Conservation (phyloP, 805 yeast genomes). For the Zygosaccharomyces bailii region DNA sequence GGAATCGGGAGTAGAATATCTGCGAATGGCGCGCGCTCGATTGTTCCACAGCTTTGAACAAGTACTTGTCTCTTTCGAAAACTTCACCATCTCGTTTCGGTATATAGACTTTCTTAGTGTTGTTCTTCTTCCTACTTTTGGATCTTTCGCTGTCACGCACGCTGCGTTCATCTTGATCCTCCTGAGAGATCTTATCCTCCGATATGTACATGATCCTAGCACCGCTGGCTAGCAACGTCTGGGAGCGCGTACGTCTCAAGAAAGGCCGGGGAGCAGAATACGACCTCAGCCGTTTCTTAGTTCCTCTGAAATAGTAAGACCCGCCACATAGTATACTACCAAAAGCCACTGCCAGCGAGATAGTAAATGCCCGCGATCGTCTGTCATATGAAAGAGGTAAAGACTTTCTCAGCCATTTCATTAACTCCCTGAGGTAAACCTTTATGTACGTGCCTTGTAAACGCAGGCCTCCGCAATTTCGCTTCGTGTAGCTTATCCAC, state of each 20-base stretch:
- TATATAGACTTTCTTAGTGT: constrained; percentile 28
- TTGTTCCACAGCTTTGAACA: constrained; percentile 31
- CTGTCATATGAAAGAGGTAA: constrained; percentile 15
- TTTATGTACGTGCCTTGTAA: too few relatives aligned
- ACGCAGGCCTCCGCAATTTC: too few relatives aligned
- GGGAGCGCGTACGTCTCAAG: constrained; percentile 32
- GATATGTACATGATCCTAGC: constrained; percentile 35
- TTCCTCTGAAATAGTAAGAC: constrained; percentile 1
- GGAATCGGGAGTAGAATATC: constrained; percentile 56
- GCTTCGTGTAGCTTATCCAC: too few relatives aligned
- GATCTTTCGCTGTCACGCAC: neutral
- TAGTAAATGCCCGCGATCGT: constrained; percentile 26
- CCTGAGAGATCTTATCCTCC: constrained; percentile 21
- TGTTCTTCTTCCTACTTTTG: neutral
- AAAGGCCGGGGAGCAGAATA: constrained; percentile 10
- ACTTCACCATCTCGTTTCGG: constrained; percentile 32
- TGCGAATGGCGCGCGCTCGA: constrained; percentile 26
- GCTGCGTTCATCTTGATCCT: constrained; percentile 5
- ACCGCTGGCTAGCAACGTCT: constrained; percentile 29
- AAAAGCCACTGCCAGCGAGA: constrained; percentile 22
- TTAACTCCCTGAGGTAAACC: constrained; percentile 16
- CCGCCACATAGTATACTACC: constrained; percentile 20
- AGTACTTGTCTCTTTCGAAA: constrained; percentile 34
- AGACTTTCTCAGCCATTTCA: constrained; percentile 24
- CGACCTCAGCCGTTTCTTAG: constrained; percentile 2